Evolutionary conservation across 805 yeast species (phyloP).

Genomic region (Candida hungchunana): DNA sequence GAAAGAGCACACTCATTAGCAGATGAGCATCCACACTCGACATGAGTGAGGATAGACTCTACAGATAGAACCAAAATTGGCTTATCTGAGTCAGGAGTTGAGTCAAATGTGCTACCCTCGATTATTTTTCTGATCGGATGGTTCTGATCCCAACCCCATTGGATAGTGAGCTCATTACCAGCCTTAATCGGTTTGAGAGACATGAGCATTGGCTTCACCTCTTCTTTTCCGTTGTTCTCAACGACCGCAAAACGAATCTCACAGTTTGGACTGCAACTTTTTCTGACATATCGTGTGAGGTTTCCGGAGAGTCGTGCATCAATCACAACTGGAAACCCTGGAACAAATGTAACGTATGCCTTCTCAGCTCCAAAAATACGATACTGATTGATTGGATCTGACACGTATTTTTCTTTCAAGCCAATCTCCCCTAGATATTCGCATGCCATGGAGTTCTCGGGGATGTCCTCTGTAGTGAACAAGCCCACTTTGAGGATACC

Average conservation of each 20-base stretch:
- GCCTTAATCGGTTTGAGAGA: slow-evolving; percentile 52
- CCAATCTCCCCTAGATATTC: slow-evolving; percentile 75
- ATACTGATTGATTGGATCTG: slow-evolving; percentile 73
- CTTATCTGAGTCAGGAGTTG: slow-evolving; percentile 48
- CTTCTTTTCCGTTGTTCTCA: slow-evolving; percentile 25
- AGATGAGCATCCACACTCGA: slow-evolving; percentile 58
- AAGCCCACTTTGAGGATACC: slow-evolving; percentile 73
- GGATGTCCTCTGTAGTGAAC: slow-evolving; percentile 37
- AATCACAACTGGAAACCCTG: slow-evolving; percentile 58
- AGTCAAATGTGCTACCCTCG: slow-evolving; percentile 47
- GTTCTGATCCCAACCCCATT: slow-evolving; percentile 84
- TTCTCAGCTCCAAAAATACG: slow-evolving; percentile 64
- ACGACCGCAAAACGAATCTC: slow-evolving; percentile 46
- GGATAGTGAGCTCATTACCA: slow-evolving; percentile 70
- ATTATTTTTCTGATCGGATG: slow-evolving; percentile 66
- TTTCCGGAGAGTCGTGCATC: slow-evolving; percentile 84
- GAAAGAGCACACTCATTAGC: slow-evolving; percentile 50
- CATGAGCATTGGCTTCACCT: slow-evolving; percentile 51
- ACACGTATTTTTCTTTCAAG: slow-evolving; percentile 56
- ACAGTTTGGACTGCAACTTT: slow-evolving; percentile 75
- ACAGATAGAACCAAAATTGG: slow-evolving; percentile 54
- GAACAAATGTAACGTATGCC: slow-evolving; percentile 54
- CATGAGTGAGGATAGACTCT: slow-evolving; percentile 55
- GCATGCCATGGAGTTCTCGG: slow-evolving; percentile 45
- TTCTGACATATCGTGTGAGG: slow-evolving; percentile 66